Percentiles rank a stretch among this genome's conserved stretches.
phyloP scores from a whole-genome alignment of 805 yeast genomes.

The Cyberlindnera suaveolens region DNA sequence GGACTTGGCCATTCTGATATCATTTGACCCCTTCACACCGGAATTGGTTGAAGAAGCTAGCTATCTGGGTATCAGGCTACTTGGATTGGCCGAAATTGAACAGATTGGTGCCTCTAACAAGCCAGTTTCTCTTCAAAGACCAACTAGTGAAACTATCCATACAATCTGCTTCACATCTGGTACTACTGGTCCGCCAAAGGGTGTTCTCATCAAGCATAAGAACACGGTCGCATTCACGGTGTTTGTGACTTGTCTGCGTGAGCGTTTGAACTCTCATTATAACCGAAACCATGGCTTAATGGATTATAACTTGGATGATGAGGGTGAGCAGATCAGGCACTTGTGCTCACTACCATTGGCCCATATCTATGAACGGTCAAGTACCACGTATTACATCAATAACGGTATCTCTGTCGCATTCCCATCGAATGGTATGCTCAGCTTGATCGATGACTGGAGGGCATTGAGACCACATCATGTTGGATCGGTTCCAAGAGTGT shows the following conservation, averaged over 20 bases:
- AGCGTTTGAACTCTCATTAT: conserved; percentile 25
- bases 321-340: conserved; percentile 24
- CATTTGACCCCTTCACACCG: conserved; percentile 39
- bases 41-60: conserved; percentile 20
- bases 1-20: conserved; percentile 37
- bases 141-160: conserved; percentile 34
- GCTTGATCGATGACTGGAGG: conserved; percentile 44
- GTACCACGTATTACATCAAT: conserved; percentile 24
- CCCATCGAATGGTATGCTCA: conserved; percentile 40
- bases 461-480: conserved; percentile 39
- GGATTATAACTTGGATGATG: conserved; percentile 2
- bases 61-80: conserved; percentile 24
- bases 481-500: conserved; percentile 51
- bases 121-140: conserved; percentile 29
- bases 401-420: conserved; percentile 40
- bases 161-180: conserved; percentile 61
- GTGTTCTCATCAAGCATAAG: conserved; percentile 44
- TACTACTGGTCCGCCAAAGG: conserved; percentile 60
- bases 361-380: conserved; percentile 51
- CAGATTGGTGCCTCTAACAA: conserved; percentile 29
- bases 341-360: conserved; percentile 48
- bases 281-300: conserved; percentile 35
- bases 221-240: conserved; percentile 37
- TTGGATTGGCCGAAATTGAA: conserved; percentile 32
- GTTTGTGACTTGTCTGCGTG: conserved; percentile 19